Base-by-base conservation (phyloP, 768 basidiomycete genomes). In the Hortiboletus flavorubellus region DNA sequence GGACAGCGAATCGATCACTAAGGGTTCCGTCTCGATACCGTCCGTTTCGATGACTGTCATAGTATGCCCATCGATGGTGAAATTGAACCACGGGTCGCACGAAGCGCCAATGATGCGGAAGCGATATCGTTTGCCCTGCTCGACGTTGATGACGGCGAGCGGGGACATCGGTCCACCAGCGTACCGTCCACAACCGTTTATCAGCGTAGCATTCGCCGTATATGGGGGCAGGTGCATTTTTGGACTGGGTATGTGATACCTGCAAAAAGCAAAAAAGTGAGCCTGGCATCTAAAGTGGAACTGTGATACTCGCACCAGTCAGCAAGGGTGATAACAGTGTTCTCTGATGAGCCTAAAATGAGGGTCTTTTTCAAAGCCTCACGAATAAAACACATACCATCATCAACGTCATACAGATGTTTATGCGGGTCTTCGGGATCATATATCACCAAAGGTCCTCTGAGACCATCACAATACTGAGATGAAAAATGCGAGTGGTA, bases 271-370 rank as follows among this genome's bases (percentile, higher is more conserved):
- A 21, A 21, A 21, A 21, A 21, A 37, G n/a, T 26, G 30, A 38
- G 16, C 12, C 21, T 30, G 50, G 15, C 31, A 60, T 74, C 73
- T 76, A 50, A 77, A 76, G 1, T 3, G 15, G 60, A 31, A 37
- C 8, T 1, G 30, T 10, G 16, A 1, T 5, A 43, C 14, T 10
- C 49, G 15, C 10, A 61, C 60, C 59, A 62, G 35, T 61, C 59
- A 2, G 77, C 63, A 35, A 81, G 68, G 4, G 79, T 78, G 49
- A 81, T 77, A 3, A 80, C 59, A 0, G 79, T 80, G 10, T 46
- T 58, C 73, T 68, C 74, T 64, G 39, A 5, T 12, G 18, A 29
- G 52, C 9, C 8, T n/a, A n/a, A n/a, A 8, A 16, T 55, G 15
- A 51, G 37, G 18, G n/a, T 18, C 49, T 21, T 30, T 30, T 15